Base-by-base conservation (phyloP, 2,329 filamentous ascomycete genomes). In the Verticillium zaregamsianum region DNA sequence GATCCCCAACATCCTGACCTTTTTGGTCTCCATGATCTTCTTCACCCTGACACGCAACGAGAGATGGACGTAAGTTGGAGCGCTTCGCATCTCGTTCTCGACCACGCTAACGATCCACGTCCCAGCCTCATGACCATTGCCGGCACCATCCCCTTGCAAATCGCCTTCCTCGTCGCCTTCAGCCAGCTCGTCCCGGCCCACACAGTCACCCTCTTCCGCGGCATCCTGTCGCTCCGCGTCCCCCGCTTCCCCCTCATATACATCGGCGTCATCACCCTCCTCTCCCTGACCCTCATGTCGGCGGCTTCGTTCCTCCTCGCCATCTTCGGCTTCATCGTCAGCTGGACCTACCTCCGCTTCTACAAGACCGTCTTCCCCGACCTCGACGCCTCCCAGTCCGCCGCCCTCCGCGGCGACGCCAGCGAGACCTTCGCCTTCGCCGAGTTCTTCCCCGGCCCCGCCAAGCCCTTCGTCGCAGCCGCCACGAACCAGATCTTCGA, bases 111-210 rank as follows among this genome's bases (percentile, higher is more conserved):
- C n/a, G 23, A 45, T 37, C 15, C 17, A 33, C 59, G 6, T 61
- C 61, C 15, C 70, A 95, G 90, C 59, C 77, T 91, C 56, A 93
- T 90, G 55, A 89, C 91, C 66, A 91, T 98, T 71, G 91, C 91
- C 68, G 95, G 95, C 68, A 93, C 93, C 61, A 89, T 97, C 66
- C 88, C 93, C 17, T 82, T 97, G 62, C 94, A 97, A 76, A 93
- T 95, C 56, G 89, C 91, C 64, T 98, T 98, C 79, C 90, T 99
- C 64, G 92, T 98, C 69, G 92, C 94, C 60, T 97, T 98, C 78
- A 98, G 96, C 78, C 95, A 99, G 77, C 91, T 99, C 58, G 90
- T 98, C 39, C 95, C 95, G 25, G 93, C 97, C 65, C 95, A 99
- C 76, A 99, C 95, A 12, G 94, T 98, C 59, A 95, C 94, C 5